A percentile compares a stretch with the other conserved stretches of the same genome.
phyloP scores from a whole-genome alignment of 2,329 filamentous ascomycete species.

The Ascochyta lentis region DNA sequence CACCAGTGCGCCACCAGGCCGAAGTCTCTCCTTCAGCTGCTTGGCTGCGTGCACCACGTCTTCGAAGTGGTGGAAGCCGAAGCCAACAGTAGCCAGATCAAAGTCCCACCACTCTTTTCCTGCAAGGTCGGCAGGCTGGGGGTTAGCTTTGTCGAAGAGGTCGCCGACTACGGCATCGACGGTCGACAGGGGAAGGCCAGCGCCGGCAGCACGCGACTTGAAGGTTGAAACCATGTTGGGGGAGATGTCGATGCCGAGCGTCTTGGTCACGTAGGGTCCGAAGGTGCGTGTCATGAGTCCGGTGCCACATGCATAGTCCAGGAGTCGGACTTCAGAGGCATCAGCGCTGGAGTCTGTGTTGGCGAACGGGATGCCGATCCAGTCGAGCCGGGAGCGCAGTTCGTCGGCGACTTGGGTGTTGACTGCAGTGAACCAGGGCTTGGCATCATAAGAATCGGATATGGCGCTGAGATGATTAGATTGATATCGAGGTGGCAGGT shows the following conservation, averaged over 20 bases:
- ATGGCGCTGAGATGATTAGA: slow-evolving; percentile 52
- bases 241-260: slow-evolving; percentile 73
- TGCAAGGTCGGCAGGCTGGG: slow-evolving; percentile 29
- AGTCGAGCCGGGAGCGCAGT: slow-evolving; percentile 61
- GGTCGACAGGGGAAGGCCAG: slow-evolving; percentile 21
- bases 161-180: slow-evolving; percentile 45
- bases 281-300: slow-evolving; percentile 68
- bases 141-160: slow-evolving; percentile 40
- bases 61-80: slow-evolving; percentile 59
- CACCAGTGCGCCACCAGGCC: slow-evolving; percentile 69
- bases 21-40: slow-evolving; percentile 67
- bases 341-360: slow-evolving; percentile 42
- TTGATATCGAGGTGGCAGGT: neutral
- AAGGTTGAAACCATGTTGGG: slow-evolving; percentile 73
- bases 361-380: slow-evolving; percentile 67
- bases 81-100: slow-evolving; percentile 52
- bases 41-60: slow-evolving; percentile 66
- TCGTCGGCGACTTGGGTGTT: slow-evolving; percentile 62
- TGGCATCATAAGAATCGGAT: slow-evolving; percentile 63
- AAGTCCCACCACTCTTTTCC: slow-evolving; percentile 47
- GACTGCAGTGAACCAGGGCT: slow-evolving; percentile 59
- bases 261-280: slow-evolving; percentile 66
- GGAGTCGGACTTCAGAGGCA: slow-evolving; percentile 56
- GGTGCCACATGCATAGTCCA: slow-evolving; percentile 81
- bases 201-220: slow-evolving; percentile 61